Conservation (phyloP, 2,329 filamentous ascomycete species). For the Curvularia lunata region DNA sequence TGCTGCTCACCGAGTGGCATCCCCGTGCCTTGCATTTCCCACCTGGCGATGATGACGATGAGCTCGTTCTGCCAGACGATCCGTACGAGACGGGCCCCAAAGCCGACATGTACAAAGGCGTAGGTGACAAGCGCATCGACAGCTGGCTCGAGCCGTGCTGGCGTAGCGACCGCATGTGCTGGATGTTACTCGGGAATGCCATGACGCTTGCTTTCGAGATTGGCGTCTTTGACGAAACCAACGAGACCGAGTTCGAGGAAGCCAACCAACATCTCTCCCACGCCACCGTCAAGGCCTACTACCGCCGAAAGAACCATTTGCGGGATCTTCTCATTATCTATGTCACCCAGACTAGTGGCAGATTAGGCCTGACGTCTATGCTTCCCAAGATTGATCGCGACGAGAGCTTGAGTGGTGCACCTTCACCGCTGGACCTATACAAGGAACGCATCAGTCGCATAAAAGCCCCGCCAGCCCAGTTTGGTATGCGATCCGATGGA, state of each 20-base stretch:
- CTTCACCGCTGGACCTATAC: conserved; percentile 44
- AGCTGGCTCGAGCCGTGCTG: conserved; percentile 97
- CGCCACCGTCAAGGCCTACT: conserved; percentile 74
- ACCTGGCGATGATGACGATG: conserved; percentile 69
- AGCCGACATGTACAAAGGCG: conserved; percentile 58
- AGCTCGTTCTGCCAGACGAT: conserved; percentile 72
- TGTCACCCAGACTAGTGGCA: conserved; percentile 89
- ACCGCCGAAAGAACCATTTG: conserved; percentile 79
- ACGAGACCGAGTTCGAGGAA: conserved; percentile 65
- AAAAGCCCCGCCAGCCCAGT: conserved; percentile 44
- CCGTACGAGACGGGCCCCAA: conserved; percentile 56
- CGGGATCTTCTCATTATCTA: conserved; percentile 89
- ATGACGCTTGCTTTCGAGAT: conserved; percentile 91
- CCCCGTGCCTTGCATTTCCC: conserved; percentile 94
- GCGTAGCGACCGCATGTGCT: conserved; percentile 90
- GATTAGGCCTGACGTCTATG: conserved; percentile 93
- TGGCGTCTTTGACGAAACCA: conserved; percentile 91
- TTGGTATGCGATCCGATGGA: conserved; percentile 45
- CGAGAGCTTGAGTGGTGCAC: conserved; percentile 31
- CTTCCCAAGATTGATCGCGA: conserved; percentile 63
- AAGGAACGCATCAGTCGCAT: conserved; percentile 46
- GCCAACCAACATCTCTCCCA: conserved; percentile 49
- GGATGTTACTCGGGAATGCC: conserved; percentile 94
- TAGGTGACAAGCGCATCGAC: conserved; percentile 84
- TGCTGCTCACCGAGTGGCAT: conserved; percentile 97